Base-by-base conservation (phyloP, 805 yeast species). In the Yarrowia osloensis region DNA sequence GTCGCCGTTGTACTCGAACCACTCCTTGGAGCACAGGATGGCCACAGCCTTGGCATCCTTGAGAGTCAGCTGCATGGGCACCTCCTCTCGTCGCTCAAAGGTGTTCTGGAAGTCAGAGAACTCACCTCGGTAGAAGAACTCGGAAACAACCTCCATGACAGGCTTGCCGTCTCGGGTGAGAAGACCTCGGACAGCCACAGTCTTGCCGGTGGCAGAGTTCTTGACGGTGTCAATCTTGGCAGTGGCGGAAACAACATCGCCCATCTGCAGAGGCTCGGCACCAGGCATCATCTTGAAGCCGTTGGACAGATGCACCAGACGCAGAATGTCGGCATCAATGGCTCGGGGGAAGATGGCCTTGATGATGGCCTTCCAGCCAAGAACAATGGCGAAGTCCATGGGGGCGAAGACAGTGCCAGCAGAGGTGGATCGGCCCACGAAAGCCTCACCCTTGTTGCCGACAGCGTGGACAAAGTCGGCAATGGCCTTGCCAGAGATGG, bases 341-440 rank as follows among this genome's bases (percentile, higher is more conserved):
- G 88, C 86, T 77, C 86, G 86, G 67, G 99, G 99, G 95, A 95
- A 95, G 73, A 95, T 90, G n/a, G 98, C 93, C 82, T 90, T 91
- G 82, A 95, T 94, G 77, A 95, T 94, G 62, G 98, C 96, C 81
- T 89, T 89, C 99, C 99, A 95, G 54, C 99, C 98, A 73, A 93
- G 86, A 68, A 95, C 98, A 78, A 95, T 95, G 61, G 99, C 98
- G 76, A 93, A 95, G 82, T 95, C 99, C 98, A 95, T 94, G 75
- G 99, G 99, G 59, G 98, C 99, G 73, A 87, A 82, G 68, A 91
- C 88, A 13, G 70, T 72, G 70, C 84, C 85, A 78, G 90, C 89
- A 26, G 42, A 35, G 71, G 93, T 95, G 62, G 90, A 85, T 82
- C 97, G 87, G 68, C 88, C 84, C 72, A 93, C 97, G 74, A 92